Evolutionary conservation across 331 rosid species (phyloP).

Genomic region (Pyrus hybrid): DNA sequence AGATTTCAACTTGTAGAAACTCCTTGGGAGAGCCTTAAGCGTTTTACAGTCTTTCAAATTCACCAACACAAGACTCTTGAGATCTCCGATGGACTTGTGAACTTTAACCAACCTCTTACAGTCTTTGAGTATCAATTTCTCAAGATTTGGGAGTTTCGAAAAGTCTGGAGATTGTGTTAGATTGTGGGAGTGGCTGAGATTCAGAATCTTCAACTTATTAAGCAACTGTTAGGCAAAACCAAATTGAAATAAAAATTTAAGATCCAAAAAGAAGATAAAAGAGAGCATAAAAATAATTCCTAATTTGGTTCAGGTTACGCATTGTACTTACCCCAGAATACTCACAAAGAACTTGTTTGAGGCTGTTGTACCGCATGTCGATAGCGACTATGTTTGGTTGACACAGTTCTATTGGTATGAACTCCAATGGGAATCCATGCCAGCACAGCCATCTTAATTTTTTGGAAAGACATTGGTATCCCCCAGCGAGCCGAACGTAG

Average conservation of each 20-base stretch:
- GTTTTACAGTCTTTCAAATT: too few species aligned
- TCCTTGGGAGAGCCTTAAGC: too few species aligned
- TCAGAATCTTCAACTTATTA: slow-evolving; percentile 19
- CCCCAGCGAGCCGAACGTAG: background rate
- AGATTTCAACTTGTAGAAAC: background rate
- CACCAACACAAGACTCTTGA: too few species aligned
- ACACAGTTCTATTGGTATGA: background rate
- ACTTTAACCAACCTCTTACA: too few species aligned
- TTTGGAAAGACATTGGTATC: background rate
- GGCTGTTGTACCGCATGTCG: slow-evolving; percentile 8
- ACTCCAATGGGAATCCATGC: slow-evolving; percentile 16
- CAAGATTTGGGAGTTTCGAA: too few species aligned
- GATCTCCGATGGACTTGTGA: too few species aligned
- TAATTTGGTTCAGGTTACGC: background rate
- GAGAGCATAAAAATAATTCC: too few species aligned
- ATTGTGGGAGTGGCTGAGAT: slow-evolving; percentile 33
- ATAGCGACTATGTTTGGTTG: background rate
- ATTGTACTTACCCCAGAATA: background rate
- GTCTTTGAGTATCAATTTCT: too few species aligned
- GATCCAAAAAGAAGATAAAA: background rate
- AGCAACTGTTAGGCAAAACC: background rate
- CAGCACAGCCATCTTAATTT: slow-evolving; percentile 14
- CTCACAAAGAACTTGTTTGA: slow-evolving; percentile 1
- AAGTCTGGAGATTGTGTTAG: slow-evolving; percentile 29
- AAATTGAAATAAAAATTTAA: too few species aligned